phyloP scores from a whole-genome alignment of 345 rosid genomes.

The thale cress (Arabidopsis thaliana) region TAIR10.1 NC_003074.8:2547501-2548000 shows the following conservation, averaged over 20 bases:
- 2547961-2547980: slow-evolving; percentile 91
- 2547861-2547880: slow-evolving; percentile 96
- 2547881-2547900: slow-evolving; percentile 81
- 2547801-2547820: slow-evolving; percentile 27
- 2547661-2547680: slow-evolving; percentile 32
- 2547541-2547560: slow-evolving; percentile 25
- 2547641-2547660: slow-evolving; percentile 1
- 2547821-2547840: slow-evolving; percentile 16
- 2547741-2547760: slow-evolving; percentile 99
- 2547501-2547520: slow-evolving; percentile 78
- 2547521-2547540: slow-evolving; percentile 82
- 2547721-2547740: slow-evolving; percentile 28
- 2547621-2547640: slow-evolving; percentile 18
- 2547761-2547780: slow-evolving; percentile 77
- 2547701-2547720: slow-evolving; percentile 5
- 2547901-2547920: slow-evolving; percentile 85
- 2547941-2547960: slow-evolving; percentile 82
- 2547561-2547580: background rate
- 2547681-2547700: slow-evolving; percentile 12
- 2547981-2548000: slow-evolving; percentile 87
- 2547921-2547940: slow-evolving; percentile 83
- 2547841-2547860: slow-evolving; percentile 45
- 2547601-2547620: slow-evolving; percentile 11
- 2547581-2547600: slow-evolving; percentile 16
- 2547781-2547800: slow-evolving; percentile 70